Conservation (phyloP, 2,329 filamentous ascomycete genomes). For the Cucurbitaria berberidis region DNA sequence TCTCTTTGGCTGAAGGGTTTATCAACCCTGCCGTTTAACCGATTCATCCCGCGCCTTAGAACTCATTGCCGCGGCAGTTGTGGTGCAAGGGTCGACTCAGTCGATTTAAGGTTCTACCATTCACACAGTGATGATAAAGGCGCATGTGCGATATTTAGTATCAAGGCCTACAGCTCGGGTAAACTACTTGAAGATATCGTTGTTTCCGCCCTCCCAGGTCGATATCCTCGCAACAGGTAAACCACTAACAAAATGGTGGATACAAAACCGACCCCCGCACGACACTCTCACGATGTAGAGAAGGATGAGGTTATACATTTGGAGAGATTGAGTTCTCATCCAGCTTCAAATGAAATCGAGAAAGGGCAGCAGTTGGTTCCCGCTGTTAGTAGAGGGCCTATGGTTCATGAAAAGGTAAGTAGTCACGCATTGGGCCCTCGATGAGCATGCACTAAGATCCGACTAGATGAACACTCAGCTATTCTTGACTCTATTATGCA, state of each 20-base stretch:
- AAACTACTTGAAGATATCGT: slow-evolving; percentile 9
- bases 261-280: background rate
- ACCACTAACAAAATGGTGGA: slow-evolving; percentile 17
- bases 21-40: background rate
- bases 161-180: slow-evolving; percentile 1
- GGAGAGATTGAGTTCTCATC: slow-evolving; percentile 21
- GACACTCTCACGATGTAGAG: slow-evolving; percentile 13
- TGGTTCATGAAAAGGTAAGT: slow-evolving; percentile 34
- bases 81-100: slow-evolving; percentile 3
- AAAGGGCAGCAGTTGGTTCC: slow-evolving; percentile 19
- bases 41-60: slow-evolving; percentile 2
- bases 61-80: slow-evolving; percentile 17
- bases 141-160: background rate
- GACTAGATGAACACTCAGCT: slow-evolving; percentile 47
- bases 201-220: background rate
- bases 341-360: slow-evolving; percentile 27
- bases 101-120: background rate
- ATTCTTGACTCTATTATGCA: slow-evolving; percentile 62
- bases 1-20: slow-evolving; percentile 4
- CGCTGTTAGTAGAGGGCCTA: slow-evolving; percentile 19
- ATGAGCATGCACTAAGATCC: background rate
- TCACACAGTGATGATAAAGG: background rate
- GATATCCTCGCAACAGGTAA: slow-evolving; percentile 1
- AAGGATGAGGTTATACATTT: slow-evolving; percentile 17
- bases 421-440: background rate